Percentiles rank a stretch among this genome's conserved stretches.
phyloP scores from a whole-genome alignment of 163 green algal genomes.

The Scenedesmus sp. region DNA sequence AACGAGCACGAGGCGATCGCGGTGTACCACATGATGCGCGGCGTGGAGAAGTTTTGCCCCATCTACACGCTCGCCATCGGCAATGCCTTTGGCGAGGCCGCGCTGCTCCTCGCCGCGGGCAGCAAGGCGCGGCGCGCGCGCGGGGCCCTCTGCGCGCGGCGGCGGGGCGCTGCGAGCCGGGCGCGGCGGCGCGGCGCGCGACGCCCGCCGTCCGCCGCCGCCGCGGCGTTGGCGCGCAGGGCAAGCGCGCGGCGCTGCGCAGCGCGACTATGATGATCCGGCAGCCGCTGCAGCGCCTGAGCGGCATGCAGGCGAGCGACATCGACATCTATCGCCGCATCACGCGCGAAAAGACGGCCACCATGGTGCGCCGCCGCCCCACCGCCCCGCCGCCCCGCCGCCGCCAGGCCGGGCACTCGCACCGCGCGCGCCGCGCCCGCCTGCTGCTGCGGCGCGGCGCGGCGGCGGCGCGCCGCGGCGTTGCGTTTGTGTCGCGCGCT shows the following conservation, averaged over 20 bases:
- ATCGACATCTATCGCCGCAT: conserved; percentile 98
- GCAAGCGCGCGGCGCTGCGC: conserved; percentile 88
- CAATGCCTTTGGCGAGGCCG: conserved; percentile 96
- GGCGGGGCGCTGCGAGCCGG: background rate
- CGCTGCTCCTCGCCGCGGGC: conserved; percentile 94
- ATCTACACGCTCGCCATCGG: conserved; percentile 94
- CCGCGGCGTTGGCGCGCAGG: conserved; percentile 54
- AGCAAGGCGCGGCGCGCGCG: conserved; percentile 29
- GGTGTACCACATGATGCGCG: conserved; percentile 98
- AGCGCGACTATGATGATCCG: conserved; percentile 95
- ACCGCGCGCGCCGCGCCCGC: no score
- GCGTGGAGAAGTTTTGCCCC: conserved; percentile 87
- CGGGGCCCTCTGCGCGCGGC: background rate
- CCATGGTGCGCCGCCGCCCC: conserved; percentile 58
- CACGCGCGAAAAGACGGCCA: conserved; percentile 79
- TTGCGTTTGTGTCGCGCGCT: no score
- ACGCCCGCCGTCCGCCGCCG: background rate
- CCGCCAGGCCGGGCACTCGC: no score
- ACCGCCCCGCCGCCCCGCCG: no score
- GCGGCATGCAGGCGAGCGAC: conserved; percentile 96
- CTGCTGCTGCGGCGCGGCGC: no score
- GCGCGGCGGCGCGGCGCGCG: background rate
- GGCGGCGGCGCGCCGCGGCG: no score
- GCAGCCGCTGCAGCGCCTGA: conserved; percentile 93
- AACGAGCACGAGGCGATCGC: conserved; percentile 98